Evolutionary conservation across 164 flowering plant genomes (phyloP), one percentile per base, ranked within the genome.

Genomic region (Stephania cephalantha): DNA sequence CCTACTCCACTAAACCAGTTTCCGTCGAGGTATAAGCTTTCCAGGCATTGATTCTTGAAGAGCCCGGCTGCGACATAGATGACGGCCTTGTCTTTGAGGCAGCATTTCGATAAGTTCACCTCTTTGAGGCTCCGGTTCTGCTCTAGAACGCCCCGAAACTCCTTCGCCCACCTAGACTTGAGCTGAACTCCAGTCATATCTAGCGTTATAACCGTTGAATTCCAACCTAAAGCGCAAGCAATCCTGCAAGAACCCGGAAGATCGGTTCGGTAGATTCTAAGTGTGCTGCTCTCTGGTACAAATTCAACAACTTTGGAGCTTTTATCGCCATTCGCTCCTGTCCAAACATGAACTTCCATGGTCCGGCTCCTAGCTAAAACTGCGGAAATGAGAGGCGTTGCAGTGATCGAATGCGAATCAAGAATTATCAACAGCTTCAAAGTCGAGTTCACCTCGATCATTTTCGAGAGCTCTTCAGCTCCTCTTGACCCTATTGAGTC

Each of bases 291-390:
- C 55, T 84, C 95, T 2, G 95, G 97, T 58, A 84, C 86, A 76
- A 93, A 91, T 79, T 95, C 99, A 17, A 93, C 93, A 45, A 90
- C 90, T 81, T 93, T 95, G 25, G 87, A 84, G 72, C 82, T 86
- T 77, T 76, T 90, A 3, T 82, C 87, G 15, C 84, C 82, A 9
- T 79, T 83, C 46, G 82, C 87, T 66, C 86, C 85, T 76, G 86
- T 86, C 99, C 97, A 95, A n/a, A 95, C 77, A 74, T 93, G 96
- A 53, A 93, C 92, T 79, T 95, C 97, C 92, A 87, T 88, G 0
- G 77, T 48, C 61, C 97, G 80, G 66, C 90, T 95, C 78, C 96
- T 88, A 4, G 87, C 97, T 71, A 95, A 76, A 64, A 89, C 95
- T 25, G 98, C 94, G n/a, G 99, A 92, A 46, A 95, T 85, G 0